Evolutionary conservation across 2,329 filamentous ascomycete species (phyloP).

Genomic region (Penicillium sp.): DNA sequence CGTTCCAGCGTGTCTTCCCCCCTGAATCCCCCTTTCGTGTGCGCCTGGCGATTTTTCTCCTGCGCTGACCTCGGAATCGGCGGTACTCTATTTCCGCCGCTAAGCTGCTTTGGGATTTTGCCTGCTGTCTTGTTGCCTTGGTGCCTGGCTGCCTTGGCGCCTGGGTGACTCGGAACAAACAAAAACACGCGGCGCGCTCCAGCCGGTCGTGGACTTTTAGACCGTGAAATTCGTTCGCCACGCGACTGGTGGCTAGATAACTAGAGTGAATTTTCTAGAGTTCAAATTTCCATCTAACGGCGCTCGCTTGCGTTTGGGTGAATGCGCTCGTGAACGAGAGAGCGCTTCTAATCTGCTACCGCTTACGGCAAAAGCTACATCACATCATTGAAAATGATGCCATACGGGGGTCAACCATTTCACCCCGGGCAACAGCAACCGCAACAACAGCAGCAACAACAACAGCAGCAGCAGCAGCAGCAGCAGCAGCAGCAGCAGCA

Average conservation of each 20-base stretch:
- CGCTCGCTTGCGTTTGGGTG: conserved; percentile 14
- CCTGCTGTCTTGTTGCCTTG: conserved; percentile 6
- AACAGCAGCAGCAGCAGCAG: conserved; percentile 25
- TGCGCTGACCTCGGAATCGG: conserved; percentile 21
- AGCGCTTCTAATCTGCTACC: conserved; percentile 9
- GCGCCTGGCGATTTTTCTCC: conserved; percentile 22
- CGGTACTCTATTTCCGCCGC: conserved; percentile 21
- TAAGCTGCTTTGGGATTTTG: conserved; percentile 17
- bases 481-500: conserved; percentile 23
- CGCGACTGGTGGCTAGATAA: conserved; percentile 7
- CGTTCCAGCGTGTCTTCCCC: conserved; percentile 5
- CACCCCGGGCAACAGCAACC: conserved; percentile 25
- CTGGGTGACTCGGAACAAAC: conserved; percentile 22
- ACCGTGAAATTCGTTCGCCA: conserved; percentile 10
- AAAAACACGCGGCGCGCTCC: conserved; percentile 29
- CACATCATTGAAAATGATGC: conserved; percentile 33
- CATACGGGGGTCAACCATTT: conserved; percentile 33
- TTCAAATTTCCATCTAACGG: neutral
- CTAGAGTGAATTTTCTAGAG: neutral
- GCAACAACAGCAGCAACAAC: conserved; percentile 19
- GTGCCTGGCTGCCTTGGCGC: conserved; percentile 12
- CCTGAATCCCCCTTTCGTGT: conserved; percentile 21
- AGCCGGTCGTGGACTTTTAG: conserved; percentile 8
- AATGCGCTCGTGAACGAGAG: conserved; percentile 1
- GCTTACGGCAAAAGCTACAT: conserved; percentile 15